Base-by-base conservation (phyloP, 495 filamentous ascomycete species). In the Lasiosphaeriaceae sp. region DNA sequence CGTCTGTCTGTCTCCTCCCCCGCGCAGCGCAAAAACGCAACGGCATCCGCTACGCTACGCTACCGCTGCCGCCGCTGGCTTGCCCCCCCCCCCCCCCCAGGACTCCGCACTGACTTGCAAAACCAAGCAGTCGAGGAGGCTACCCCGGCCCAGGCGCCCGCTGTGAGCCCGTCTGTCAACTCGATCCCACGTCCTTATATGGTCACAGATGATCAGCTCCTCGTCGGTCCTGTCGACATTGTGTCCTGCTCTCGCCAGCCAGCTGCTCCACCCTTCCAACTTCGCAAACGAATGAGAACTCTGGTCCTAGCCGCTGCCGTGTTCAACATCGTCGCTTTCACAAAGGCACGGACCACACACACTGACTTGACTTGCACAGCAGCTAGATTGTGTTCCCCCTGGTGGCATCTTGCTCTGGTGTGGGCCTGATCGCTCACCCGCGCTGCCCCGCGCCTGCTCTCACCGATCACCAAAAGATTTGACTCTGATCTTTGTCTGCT, bases 221-320 rank as follows among this genome's bases (percentile, higher is more conserved):
- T 49, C 24, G 23, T 49, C n/a, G n/a, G n/a, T n/a, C 47, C 37
- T 12, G n/a, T 43, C 39, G 39, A 43, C 4, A 21, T 22, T 47
- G 5, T 50, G 31, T 51, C 43, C 50, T 59, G 26, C 21, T 20
- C 54, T 58, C 60, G 22, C 50, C 58, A 43, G 54, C 59, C 53
- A 39, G 43, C 37, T 52, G 52, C 54, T 57, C 56, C 60, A 59
- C 57, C 29, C 49, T 14, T 43, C 61, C 55, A 34, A 50, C 37
- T 31, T 56, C 35, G 66, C 56, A 70, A 65, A 70, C 73, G 70
- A 74, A 75, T 72, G 66, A 71, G 39, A 62, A 72, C 72, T 69
- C 65, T 66, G 57, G 72, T 71, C 69, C 62, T 77, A 76, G 64
- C 74, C 71, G 73, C 71, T 69, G 62, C 68, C 67, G 55, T 68